Percentiles rank a stretch among this genome's conserved stretches.
phyloP scores from a whole-genome alignment of 164 flowering plant genomes.

The Cinnamomum chago region DNA sequence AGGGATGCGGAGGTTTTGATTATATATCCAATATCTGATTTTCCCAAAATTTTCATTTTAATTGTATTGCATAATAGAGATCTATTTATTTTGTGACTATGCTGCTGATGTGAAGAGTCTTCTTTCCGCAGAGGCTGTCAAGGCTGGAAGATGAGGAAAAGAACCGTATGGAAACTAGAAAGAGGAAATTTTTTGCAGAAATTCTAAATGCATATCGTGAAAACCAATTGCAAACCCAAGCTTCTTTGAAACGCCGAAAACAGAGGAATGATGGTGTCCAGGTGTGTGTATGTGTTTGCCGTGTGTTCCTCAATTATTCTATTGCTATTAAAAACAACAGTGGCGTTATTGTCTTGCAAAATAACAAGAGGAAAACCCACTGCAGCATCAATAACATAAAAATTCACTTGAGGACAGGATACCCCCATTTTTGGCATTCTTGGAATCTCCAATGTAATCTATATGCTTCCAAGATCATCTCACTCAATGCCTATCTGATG shows the following conservation, averaged over 20 bases:
- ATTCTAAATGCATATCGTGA: constrained; percentile 85
- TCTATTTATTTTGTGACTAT: not conserved
- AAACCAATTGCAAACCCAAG: constrained; percentile 78
- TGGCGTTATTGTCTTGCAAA: too few species aligned
- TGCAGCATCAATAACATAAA: too few species aligned
- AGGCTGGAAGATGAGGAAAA: constrained; percentile 86
- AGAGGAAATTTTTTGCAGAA: constrained; percentile 89
- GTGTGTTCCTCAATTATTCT: too few species aligned
- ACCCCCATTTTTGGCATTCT: too few species aligned
- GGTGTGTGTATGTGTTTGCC: constrained; percentile 27
- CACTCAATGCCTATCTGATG: too few species aligned
- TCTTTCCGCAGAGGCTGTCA: constrained; percentile 67
- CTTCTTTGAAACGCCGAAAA: constrained; percentile 76
- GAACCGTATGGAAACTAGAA: constrained; percentile 65
- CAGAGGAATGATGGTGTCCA: constrained; percentile 90
- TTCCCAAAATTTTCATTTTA: not conserved
- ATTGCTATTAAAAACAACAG: too few species aligned
- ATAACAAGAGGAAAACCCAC: too few species aligned
- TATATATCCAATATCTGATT: not conserved
- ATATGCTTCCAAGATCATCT: too few species aligned
- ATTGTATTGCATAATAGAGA: not conserved
- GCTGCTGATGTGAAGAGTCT: constrained; percentile 6
- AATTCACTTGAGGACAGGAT: too few species aligned
- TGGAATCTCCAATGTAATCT: too few species aligned
- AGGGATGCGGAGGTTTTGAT: constrained; percentile 79